phyloP scores from a whole-genome alignment of 176 grass and related monocot genomes.

The Raddia distichophylla region DNA sequence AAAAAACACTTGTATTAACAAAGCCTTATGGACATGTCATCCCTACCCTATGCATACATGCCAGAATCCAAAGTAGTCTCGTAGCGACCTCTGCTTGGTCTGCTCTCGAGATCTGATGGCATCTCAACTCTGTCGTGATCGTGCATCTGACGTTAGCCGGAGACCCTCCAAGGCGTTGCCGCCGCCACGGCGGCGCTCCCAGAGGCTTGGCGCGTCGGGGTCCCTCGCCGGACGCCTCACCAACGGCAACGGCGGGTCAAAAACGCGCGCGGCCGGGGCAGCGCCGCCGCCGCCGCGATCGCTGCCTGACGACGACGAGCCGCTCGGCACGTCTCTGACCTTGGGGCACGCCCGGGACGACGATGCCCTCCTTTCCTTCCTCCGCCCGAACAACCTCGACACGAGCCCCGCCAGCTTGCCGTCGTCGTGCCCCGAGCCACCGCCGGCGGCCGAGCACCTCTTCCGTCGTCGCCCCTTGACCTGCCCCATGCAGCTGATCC shows the following conservation, averaged over 20 bases:
- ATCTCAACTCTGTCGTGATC: neutral
- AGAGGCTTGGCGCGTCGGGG: slow-evolving; percentile 34
- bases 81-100: neutral
- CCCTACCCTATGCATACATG: neutral
- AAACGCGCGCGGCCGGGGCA: neutral
- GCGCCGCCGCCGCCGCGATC: neutral
- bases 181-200: slow-evolving; percentile 50
- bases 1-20: neutral
- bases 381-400: slow-evolving; percentile 33
- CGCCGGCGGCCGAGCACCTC: neutral
- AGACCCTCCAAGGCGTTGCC: slow-evolving; percentile 37
- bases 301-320: slow-evolving; percentile 7
- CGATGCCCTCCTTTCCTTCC: neutral
- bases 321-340: slow-evolving; percentile 43
- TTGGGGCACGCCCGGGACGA: slow-evolving; percentile 28
- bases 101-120: neutral
- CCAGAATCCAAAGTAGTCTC: neutral
- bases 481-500: slow-evolving; percentile 59
- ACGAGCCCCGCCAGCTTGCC: slow-evolving; percentile 26
- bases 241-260: slow-evolving; percentile 48
- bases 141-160: slow-evolving; percentile 1
- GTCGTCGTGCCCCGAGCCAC: neutral
- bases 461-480: slow-evolving; percentile 32
- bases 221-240: slow-evolving; percentile 8
- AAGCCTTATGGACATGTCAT: neutral